Evolutionary conservation across 176 grass and related monocot species (phyloP).

Genomic region (Oryza officinalis): DNA sequence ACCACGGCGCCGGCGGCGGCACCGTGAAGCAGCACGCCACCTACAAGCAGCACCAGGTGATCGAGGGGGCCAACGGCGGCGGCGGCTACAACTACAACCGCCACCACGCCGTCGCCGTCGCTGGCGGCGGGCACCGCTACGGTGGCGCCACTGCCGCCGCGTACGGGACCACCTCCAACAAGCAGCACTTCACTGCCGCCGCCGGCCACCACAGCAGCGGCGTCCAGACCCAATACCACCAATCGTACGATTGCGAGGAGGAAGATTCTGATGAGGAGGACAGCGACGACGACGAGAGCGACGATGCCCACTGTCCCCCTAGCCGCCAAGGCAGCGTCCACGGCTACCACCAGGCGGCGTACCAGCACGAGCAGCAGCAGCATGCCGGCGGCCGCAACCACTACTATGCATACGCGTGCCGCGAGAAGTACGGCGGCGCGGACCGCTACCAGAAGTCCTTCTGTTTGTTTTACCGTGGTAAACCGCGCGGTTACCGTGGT

Average conservation of each 20-base stretch:
- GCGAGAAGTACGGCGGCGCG: not conserved
- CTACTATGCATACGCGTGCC: not conserved
- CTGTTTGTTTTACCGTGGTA: no score
- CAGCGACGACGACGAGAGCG: not conserved
- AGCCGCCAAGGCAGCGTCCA: not conserved
- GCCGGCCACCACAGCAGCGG: not conserved
- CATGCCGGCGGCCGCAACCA: not conserved
- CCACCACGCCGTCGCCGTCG: not conserved
- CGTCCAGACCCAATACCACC: not conserved
- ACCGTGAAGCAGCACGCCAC: not conserved
- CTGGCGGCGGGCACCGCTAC: not conserved
- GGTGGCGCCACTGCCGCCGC: not conserved
- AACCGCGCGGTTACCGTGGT: no score
- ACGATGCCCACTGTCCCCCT: not conserved
- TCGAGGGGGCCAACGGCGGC: not conserved
- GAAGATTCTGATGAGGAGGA: not conserved
- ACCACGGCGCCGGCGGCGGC: no score
- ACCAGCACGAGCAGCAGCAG: not conserved
- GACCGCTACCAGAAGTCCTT: not conserved
- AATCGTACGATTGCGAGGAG: not conserved
- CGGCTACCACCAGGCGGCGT: not conserved
- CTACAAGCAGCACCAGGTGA: not conserved
- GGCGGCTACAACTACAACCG: not conserved
- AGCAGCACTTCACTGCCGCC: not conserved
- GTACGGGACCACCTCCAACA: not conserved